Evolutionary conservation across 768 basidiomycete genomes (phyloP), one percentile per base, ranked within the genome.

Genomic region (Sarcomyxa edulis): DNA sequence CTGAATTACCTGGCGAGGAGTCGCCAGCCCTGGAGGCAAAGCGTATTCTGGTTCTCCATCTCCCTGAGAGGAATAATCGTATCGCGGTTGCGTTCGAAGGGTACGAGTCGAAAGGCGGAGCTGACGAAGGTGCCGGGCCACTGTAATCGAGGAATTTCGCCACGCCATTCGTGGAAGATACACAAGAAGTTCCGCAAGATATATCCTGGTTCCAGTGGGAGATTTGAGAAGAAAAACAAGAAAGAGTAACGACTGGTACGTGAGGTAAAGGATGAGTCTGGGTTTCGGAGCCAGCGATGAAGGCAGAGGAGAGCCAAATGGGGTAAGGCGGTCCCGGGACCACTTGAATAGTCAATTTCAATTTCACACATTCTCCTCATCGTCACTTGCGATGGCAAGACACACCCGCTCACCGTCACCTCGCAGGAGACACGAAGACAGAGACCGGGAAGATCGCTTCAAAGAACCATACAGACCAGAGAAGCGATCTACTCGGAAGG

Each of bases 71-170:
- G 42, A 35, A 40, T 64, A 62, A 43, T 78, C 72, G 35, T 66
- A 69, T 9, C 72, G 66, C 7, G 78, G 66, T 53, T 84, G 80
- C 11, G 81, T 82, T 39, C 74, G 73, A 15, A 83, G 37, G n/a
- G 14, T 20, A 6, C 46, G 42, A 12, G 32, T 22, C 19, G 40
- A 18, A 15, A 33, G 25, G 11, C 26, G 27, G 29, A 39, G 15
- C 8, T 22, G 30, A 9, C n/a, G 39, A 15, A 18, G 7, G 26
- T 33, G 22, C 16, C 7, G 28, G 20, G 24, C 37, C 37, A 37
- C n/a, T n/a, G n/a, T 37, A 20, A 30, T 30, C 28, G 4, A 8
- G 5, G 8, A 30, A 30, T 8, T 30, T 30, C 28, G 4, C n/a
- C n/a, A n/a, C n/a, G n/a, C n/a, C n/a, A n/a, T n/a, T n/a, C n/a